These are phyloP conservation scores for Yarrowia galli DNA, from an alignment of 1,139 yeast genomes.

Conservation along the genomic window DNA sequence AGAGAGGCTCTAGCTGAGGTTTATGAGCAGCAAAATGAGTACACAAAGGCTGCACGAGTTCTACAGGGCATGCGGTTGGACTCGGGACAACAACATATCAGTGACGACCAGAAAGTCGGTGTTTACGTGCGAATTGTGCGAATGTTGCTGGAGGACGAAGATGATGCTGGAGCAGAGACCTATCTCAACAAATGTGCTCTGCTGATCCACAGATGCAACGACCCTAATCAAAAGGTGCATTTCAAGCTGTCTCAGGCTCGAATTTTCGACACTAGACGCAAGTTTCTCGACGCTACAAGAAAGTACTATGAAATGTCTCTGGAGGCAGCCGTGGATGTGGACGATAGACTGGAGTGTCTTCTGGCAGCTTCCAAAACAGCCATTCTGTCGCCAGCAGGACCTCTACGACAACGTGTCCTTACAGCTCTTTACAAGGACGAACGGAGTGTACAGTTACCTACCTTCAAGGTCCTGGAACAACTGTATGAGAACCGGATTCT, in stretches of 20 bases:
- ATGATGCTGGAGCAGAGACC: conserved; percentile 49
- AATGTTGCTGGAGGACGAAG: conserved; percentile 49
- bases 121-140: conserved; percentile 49
- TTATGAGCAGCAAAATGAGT: conserved; percentile 45
- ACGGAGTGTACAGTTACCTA: conserved; percentile 44
- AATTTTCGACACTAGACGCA: conserved; percentile 48
- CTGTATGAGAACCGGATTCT: conserved; percentile 48
- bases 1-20: conserved; percentile 48
- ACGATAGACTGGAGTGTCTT: conserved; percentile 48
- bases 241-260: conserved; percentile 51
- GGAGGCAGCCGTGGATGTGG: conserved; percentile 46
- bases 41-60: conserved; percentile 46
- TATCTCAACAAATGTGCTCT: conserved; percentile 44
- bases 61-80: conserved; percentile 46
- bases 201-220: conserved; percentile 47
- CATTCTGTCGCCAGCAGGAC: conserved; percentile 52
- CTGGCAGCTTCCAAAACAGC: conserved; percentile 50
- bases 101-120: conserved; percentile 47
- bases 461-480: conserved; percentile 47
- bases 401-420: conserved; percentile 49
- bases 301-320: conserved; percentile 50
- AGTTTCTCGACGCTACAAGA: conserved; percentile 50
- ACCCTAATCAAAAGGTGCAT: conserved; percentile 43
- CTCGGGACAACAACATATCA: conserved; percentile 44
- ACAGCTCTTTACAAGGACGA: conserved; percentile 49